phyloP scores from a whole-genome alignment of 176 grass and related monocot species.

The Oryza glaberrima region DNA sequence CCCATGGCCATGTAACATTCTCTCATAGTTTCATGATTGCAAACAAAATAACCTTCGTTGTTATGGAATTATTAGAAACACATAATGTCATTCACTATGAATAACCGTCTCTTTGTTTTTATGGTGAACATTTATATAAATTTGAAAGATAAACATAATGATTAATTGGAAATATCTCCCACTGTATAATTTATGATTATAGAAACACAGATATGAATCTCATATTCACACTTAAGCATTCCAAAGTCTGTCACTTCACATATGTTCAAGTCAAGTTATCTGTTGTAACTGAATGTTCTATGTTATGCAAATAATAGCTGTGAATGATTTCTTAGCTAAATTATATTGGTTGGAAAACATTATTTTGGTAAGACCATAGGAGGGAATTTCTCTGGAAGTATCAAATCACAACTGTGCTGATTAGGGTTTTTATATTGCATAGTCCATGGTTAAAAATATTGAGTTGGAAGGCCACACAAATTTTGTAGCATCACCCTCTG shows the following conservation, averaged over 20 bases:
- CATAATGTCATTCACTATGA: background rate
- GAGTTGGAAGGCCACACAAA: constrained; percentile 96
- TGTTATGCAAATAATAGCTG: background rate
- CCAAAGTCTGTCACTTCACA: background rate
- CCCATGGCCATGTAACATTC: constrained; percentile 77
- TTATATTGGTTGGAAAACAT: background rate
- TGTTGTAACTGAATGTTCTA: constrained; percentile 15
- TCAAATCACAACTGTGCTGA: constrained; percentile 30
- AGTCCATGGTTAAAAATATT: constrained; percentile 95
- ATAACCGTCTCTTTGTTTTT: background rate
- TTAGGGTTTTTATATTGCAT: constrained; percentile 37
- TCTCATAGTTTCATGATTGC: constrained; percentile 16
- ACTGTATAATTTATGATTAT: background rate
- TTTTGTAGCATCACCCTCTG: constrained; percentile 74
- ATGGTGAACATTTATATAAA: background rate
- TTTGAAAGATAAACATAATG: background rate
- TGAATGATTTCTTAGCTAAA: constrained; percentile 24
- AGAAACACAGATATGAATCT: background rate
- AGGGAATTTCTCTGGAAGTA: constrained; percentile 3
- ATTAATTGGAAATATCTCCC: background rate
- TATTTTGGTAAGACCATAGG: background rate
- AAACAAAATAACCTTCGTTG: background rate
- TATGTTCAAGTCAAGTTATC: constrained; percentile 9
- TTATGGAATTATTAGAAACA: constrained; percentile 11
- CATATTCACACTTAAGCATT: background rate